Evolutionary conservation across 2,329 filamentous ascomycete genomes (phyloP).

Genomic region (Lasiodiplodia hormozganensis): DNA sequence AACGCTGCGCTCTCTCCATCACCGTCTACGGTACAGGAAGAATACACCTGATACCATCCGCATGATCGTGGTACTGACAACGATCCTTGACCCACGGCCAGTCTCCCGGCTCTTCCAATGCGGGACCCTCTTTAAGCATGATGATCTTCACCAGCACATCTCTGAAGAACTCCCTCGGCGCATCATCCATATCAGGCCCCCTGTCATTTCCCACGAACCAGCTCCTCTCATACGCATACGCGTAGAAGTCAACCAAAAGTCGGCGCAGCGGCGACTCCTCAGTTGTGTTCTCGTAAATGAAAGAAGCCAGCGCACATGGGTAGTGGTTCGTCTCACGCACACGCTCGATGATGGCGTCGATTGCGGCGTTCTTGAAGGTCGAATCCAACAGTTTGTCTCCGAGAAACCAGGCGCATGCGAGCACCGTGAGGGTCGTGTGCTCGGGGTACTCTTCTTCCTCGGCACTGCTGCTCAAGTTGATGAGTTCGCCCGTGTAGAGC

Average conservation of each 20-base stretch:
- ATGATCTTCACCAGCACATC: not conserved
- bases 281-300: not conserved
- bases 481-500: constrained; percentile 29
- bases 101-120: not conserved
- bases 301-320: not conserved
- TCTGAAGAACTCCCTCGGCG: not conserved
- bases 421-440: not conserved
- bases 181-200: not conserved
- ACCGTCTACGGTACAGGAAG: too few species aligned
- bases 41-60: not conserved
- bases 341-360: constrained; percentile 32
- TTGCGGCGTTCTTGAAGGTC: constrained; percentile 35
- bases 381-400: constrained; percentile 36
- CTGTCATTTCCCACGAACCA: not conserved
- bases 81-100: not conserved
- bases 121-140: not conserved
- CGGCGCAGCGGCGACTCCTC: not conserved
- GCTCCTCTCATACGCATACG: not conserved
- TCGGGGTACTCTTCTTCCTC: not conserved
- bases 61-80: not conserved
- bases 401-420: constrained; percentile 36
- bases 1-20: too few species aligned
- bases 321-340: constrained; percentile 17
- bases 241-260: not conserved
- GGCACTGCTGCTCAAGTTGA: not conserved